phyloP scores from a whole-genome alignment of 345 rosid genomes.

The Eucalyptus pumila region DNA sequence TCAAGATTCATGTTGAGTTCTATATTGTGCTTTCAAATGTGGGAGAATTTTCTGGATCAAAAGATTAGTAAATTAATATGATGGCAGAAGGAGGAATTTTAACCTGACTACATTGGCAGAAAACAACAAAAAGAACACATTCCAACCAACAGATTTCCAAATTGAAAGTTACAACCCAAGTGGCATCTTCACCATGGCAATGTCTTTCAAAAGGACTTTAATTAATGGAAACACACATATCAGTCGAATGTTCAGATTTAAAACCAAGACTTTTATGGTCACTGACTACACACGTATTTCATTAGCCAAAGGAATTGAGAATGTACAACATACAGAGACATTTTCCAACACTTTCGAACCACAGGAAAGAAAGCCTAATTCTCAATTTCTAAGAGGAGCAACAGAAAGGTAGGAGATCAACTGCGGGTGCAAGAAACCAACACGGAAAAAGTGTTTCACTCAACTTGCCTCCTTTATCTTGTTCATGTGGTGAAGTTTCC shows the following conservation, averaged over 20 bases:
- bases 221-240: not conserved
- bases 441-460: not conserved
- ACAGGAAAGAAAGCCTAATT: not conserved
- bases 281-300: not conserved
- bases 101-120: not conserved
- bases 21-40: not conserved
- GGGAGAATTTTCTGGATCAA: not conserved
- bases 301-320: not conserved
- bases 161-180: not conserved
- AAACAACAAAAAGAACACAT: not conserved
- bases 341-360: not conserved
- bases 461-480: not conserved
- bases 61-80: not conserved
- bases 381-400: not conserved
- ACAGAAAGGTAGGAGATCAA: not conserved
- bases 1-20: not conserved
- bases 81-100: not conserved
- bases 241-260: not conserved
- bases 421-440: not conserved
- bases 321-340: not conserved
- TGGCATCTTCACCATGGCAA: not conserved
- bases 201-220: not conserved
- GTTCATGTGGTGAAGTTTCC: not conserved
- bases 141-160: not conserved
- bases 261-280: not conserved